A percentile compares a stretch with the other conserved stretches of the same genome.
Conservation (phyloP, 2,329 filamentous ascomycete genomes). For the Furcasterigmium sp. region DNA sequence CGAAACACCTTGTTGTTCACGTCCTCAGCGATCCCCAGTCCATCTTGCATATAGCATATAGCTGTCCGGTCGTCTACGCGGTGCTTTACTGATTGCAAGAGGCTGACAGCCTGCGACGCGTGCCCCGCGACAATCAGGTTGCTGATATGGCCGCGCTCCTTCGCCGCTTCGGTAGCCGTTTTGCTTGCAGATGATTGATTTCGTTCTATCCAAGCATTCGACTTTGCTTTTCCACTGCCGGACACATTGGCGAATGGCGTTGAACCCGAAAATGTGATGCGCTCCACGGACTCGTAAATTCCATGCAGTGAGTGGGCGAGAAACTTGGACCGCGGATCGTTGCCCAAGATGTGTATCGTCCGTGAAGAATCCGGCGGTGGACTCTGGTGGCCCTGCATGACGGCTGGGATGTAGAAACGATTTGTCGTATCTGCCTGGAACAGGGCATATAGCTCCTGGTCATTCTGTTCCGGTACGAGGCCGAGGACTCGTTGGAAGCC, state of each 20-base stretch:
- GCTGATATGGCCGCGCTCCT: constrained; percentile 52
- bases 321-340: constrained; percentile 33
- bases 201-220: constrained; percentile 8
- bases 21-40: constrained; percentile 77
- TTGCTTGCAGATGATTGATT: background rate
- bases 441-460: constrained; percentile 12
- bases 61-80: constrained; percentile 65
- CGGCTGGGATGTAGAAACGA: constrained; percentile 27
- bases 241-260: constrained; percentile 15
- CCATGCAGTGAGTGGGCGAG: constrained; percentile 34
- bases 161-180: background rate
- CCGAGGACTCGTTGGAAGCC: constrained; percentile 7
- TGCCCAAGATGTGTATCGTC: constrained; percentile 36
- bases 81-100: constrained; percentile 56
- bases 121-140: constrained; percentile 63
- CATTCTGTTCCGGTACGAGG: constrained; percentile 7
- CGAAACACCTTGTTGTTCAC: constrained; percentile 68
- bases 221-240: constrained; percentile 19
- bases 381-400: constrained; percentile 22
- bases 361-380: constrained; percentile 23
- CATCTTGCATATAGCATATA: constrained; percentile 73
- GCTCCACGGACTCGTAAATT: constrained; percentile 30
- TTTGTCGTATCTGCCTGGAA: constrained; percentile 13
- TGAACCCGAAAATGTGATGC: background rate
- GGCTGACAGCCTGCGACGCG: constrained; percentile 48